Base-by-base conservation (phyloP, 2,329 filamentous ascomycete species). In the Aspergillus sp. region DNA sequence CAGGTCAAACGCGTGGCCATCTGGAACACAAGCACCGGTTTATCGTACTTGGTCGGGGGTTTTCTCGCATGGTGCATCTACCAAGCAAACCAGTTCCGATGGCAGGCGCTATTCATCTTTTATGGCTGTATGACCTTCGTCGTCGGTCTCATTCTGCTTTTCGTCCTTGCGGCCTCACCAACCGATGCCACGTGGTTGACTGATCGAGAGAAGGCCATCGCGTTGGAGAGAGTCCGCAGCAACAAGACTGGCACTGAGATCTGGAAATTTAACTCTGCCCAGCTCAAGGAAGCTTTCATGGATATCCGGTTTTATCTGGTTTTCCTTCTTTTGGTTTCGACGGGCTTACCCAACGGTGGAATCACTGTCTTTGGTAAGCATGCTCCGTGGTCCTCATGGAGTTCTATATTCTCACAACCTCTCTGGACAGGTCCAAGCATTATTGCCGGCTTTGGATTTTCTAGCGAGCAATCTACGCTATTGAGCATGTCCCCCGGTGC, bases 181-280 rank as follows among this genome's bases (percentile, higher is more conserved):
- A 56, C 48, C 17, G 56, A 58, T 2, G 53, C 56, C 43, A 55
- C n/a, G 2, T 58, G 56, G 56, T 32, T 58, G 21, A 50, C 53
- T 10, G 53, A 56, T 7, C 46, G 55, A 17, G 56, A 56, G 20
- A 56, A 58, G 32, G 41, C 32, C 3, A 56, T 58, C 29, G 56
- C 56, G 10, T 32, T 56, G 10, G 53, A 56, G 34, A 29, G 56
- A 52, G 50, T 56, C 9, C 40, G 56, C 13, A 20, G 11, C 13
- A 56, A 58, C 21, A 58, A 56, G 34, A 58, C 56, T 3, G 55
- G 55, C 5, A 48, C 53, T n/a, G 53, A 58, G 41, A 36, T 55
- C 5, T 55, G 53, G 55, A 19, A 21, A 19, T 58, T 58, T 34
- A 53, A 48, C 25, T 44, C 21, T 32, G 9, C 42, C 70, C 38